phyloP scores from a whole-genome alignment of 1,284 basidiomycete genomes.

The Apiotrichum montevideense region DNA sequence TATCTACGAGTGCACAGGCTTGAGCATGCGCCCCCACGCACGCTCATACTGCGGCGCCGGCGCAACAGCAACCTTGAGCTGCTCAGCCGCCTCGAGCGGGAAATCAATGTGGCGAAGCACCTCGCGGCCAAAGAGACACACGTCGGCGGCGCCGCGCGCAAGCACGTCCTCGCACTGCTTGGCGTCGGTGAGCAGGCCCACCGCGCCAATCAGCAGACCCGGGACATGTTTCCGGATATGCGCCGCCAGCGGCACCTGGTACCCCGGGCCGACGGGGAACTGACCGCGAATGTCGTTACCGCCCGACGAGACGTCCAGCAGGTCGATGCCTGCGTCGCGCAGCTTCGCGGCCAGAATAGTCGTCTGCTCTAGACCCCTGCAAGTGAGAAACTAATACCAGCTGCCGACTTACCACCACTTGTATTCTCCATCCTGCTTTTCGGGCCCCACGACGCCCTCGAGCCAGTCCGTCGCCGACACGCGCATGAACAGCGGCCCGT shows the following conservation, averaged over 20 bases:
- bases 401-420: conserved; percentile 38
- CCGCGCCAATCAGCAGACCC: conserved; percentile 56
- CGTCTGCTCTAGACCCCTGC: conserved; percentile 72
- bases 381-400: no score
- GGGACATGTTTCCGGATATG: conserved; percentile 61
- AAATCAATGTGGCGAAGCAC: conserved; percentile 46
- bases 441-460: conserved; percentile 49
- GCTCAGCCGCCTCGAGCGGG: conserved; percentile 40
- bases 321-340: conserved; percentile 59
- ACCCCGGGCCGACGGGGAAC: conserved; percentile 57
- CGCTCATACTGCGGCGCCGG: conserved; percentile 44
- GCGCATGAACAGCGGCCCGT: conserved; percentile 67
- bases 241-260: conserved; percentile 66
- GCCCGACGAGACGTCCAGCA: conserved; percentile 64
- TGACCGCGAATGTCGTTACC: conserved; percentile 60
- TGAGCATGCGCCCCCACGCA: conserved; percentile 53
- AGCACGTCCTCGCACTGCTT: conserved; percentile 62
- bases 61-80: conserved; percentile 40
- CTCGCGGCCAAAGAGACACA: conserved; percentile 62
- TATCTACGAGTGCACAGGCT: not conserved
- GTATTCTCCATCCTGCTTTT: conserved; percentile 44
- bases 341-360: conserved; percentile 57
- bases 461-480: conserved; percentile 72
- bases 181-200: conserved; percentile 67
- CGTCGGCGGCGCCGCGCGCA: conserved; percentile 60